Percentiles rank a stretch among this genome's conserved stretches.
phyloP scores from a whole-genome alignment of 1,284 basidiomycete genomes.

The Naganishia sp. region DNA sequence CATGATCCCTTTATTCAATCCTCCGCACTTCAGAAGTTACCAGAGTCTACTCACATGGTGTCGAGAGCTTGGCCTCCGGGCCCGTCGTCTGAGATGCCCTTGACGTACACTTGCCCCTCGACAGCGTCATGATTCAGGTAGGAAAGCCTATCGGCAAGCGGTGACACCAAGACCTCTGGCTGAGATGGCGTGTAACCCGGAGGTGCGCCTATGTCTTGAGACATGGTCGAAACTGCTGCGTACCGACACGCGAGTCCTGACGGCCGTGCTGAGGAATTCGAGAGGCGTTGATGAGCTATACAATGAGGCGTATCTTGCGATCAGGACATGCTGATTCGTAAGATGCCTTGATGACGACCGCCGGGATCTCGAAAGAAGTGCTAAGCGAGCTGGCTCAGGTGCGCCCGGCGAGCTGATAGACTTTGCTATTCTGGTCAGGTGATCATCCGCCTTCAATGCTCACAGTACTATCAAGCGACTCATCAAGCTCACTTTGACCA shows the following conservation, averaged over 20 bases:
- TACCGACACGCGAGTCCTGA: no score
- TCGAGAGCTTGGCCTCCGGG: conserved; percentile 6
- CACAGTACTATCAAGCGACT: no score
- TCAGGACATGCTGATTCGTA: conserved; percentile 6
- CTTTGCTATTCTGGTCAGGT: background rate
- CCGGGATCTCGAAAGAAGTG: background rate
- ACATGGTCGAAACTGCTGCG: background rate
- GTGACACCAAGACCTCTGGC: conserved; percentile 28
- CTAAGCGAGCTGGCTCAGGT: conserved; percentile 8
- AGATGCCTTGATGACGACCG: conserved; percentile 4
- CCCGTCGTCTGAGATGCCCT: conserved; percentile 14
- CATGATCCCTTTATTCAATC: background rate
- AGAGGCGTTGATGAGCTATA: conserved; percentile 1
- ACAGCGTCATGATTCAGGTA: conserved; percentile 25
- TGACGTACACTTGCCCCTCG: conserved; percentile 28
- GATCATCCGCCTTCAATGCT: background rate
- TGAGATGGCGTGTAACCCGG: conserved; percentile 26
- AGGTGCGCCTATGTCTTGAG: conserved; percentile 4
- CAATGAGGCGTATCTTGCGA: background rate
- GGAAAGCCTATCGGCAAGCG: conserved; percentile 26
- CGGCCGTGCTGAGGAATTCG: background rate
- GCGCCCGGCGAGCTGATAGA: conserved; percentile 1
- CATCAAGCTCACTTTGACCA: no score
- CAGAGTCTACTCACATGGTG: background rate
- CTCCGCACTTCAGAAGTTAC: no score